Percentiles rank a stretch among this genome's conserved stretches.
Evolutionary conservation across 306 rosid species (phyloP).

Genomic region (Senna tora): DNA sequence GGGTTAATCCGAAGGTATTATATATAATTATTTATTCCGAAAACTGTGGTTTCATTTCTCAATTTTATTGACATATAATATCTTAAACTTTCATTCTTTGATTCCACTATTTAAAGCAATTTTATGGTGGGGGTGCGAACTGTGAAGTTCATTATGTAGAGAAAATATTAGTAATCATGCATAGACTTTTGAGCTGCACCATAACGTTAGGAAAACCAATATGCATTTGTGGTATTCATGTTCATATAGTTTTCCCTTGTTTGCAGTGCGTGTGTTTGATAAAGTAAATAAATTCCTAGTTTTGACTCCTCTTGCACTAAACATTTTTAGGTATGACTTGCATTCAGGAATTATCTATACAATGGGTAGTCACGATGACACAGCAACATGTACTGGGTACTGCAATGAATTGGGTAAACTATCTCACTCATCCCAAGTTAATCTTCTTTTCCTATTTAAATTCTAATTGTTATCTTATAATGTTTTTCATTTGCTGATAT

Average conservation of each 20-base stretch:
- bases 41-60: neutral
- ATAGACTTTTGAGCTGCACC: too few relatives aligned
- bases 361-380: conserved; percentile 72
- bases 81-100: neutral
- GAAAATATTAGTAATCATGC: too few relatives aligned
- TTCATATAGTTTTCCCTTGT: neutral
- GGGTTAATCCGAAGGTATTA: conserved; percentile 68
- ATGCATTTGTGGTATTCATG: too few relatives aligned
- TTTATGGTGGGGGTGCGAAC: too few relatives aligned
- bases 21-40: too few relatives aligned
- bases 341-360: conserved; percentile 57
- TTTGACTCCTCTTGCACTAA: conserved; percentile 30
- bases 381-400: conserved; percentile 65
- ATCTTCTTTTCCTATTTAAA: conserved; percentile 17
- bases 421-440: neutral
- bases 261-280: neutral
- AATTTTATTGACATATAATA: neutral
- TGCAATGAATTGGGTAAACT: conserved; percentile 71
- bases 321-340: conserved; percentile 66
- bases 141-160: too few relatives aligned
- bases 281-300: neutral
- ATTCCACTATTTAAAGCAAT: neutral
- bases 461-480: conserved; percentile 15
- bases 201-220: too few relatives aligned
- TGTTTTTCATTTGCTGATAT: conserved; percentile 23